Conservation (phyloP, 495 filamentous ascomycete species). For the Talaromyces stipitatus region DNA sequence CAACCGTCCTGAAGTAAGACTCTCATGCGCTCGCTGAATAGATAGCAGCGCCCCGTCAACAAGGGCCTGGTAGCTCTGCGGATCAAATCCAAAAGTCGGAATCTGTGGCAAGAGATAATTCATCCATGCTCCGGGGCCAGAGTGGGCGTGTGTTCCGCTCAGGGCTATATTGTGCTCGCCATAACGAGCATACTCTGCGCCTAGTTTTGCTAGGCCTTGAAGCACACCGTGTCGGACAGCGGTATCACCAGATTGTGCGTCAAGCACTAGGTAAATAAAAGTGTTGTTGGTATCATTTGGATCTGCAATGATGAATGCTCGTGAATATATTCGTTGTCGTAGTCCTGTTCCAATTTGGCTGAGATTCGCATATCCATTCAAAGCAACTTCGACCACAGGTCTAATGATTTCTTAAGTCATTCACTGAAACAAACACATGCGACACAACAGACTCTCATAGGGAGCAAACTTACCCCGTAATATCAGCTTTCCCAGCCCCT, state of each 20-base stretch:
- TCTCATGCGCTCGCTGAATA: slow-evolving; percentile 75
- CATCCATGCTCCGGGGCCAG: slow-evolving; percentile 87
- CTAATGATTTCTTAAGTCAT: slow-evolving; percentile 26
- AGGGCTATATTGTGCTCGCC: slow-evolving; percentile 80
- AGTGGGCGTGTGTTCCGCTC: slow-evolving; percentile 90
- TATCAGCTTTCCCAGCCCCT: slow-evolving; percentile 91
- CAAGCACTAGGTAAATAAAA: slow-evolving; percentile 83
- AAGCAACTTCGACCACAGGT: slow-evolving; percentile 82
- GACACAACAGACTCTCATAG: slow-evolving; percentile 4
- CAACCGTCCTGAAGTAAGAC: slow-evolving; percentile 61
- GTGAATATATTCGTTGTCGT: slow-evolving; percentile 81
- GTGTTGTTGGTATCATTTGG: slow-evolving; percentile 56
- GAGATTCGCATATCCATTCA: slow-evolving; percentile 91
- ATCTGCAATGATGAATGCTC: slow-evolving; percentile 83
- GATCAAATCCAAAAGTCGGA: slow-evolving; percentile 81
- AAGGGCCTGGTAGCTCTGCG: slow-evolving; percentile 82
- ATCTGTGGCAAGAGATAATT: slow-evolving; percentile 96
- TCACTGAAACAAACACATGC: neutral
- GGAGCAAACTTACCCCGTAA: slow-evolving; percentile 68
- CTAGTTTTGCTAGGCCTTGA: slow-evolving; percentile 57
- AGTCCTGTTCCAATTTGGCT: slow-evolving; percentile 81
- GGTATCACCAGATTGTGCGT: slow-evolving; percentile 86
- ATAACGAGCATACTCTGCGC: slow-evolving; percentile 65
- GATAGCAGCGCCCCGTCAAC: slow-evolving; percentile 80
- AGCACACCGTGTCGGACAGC: slow-evolving; percentile 82